Conservation (phyloP, 805 yeast species). For the Saturnispora halmiae region DNA sequence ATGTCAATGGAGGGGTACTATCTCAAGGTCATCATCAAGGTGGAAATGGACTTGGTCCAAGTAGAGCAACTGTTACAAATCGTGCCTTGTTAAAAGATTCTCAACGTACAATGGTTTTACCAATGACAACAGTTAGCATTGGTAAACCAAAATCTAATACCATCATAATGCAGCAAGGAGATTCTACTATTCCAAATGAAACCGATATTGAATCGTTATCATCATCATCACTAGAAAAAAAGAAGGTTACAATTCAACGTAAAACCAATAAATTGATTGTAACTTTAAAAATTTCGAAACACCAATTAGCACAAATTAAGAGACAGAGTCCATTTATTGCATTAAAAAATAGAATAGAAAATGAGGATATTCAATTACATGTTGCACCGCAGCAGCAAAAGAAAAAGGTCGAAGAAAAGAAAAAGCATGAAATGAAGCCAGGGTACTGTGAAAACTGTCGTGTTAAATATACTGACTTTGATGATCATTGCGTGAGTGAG, state of each 20-base stretch:
- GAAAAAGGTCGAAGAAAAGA: constrained; percentile 12
- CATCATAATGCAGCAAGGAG: constrained; percentile 6
- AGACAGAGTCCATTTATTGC: constrained; percentile 1
- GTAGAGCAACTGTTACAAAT: constrained; percentile 47
- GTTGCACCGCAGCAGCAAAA: not conserved
- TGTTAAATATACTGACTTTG: constrained; percentile 70
- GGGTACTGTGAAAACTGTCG: constrained; percentile 96
- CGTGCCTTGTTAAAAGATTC: constrained; percentile 36
- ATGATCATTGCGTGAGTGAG: constrained; percentile 59
- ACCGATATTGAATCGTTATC: constrained; percentile 1
- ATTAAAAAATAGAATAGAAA: constrained; percentile 6
- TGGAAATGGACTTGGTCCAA: constrained; percentile 56
- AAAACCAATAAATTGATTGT: constrained; percentile 2
- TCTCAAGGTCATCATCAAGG: not conserved
- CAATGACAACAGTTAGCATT: constrained; percentile 1
- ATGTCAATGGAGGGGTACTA: constrained; percentile 16
- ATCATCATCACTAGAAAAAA: not conserved
- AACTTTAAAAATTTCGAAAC: not conserved
- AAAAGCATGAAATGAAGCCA: constrained; percentile 29
- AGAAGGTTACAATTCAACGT: not conserved
- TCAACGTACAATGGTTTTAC: constrained; percentile 9
- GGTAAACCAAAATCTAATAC: constrained; percentile 3
- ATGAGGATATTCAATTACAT: constrained; percentile 6
- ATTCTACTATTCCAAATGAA: constrained; percentile 9
- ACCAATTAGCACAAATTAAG: not conserved